A percentile compares a stretch with the other conserved stretches of the same genome.
phyloP scores from a whole-genome alignment of 306 rosid genomes.

The Lupinus albus region DNA sequence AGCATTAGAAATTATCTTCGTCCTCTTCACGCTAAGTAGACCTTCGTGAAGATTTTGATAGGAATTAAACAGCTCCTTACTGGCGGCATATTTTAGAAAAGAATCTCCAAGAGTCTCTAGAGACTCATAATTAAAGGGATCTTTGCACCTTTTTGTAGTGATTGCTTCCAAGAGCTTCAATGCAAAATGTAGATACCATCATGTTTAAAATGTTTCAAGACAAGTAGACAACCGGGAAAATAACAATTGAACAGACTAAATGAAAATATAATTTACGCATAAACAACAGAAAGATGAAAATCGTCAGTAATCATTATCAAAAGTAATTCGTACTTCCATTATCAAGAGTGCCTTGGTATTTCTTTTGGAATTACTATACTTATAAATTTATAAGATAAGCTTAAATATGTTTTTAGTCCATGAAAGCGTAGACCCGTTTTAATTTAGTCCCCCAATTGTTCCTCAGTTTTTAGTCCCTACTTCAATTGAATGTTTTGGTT shows the following conservation, averaged over 20 bases:
- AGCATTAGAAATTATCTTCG: constrained; percentile 69
- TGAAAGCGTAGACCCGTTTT: too few species aligned
- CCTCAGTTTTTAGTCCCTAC: too few species aligned
- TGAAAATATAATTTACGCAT: background rate
- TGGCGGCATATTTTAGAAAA: constrained; percentile 74
- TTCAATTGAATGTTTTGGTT: too few species aligned
- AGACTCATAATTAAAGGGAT: constrained; percentile 74
- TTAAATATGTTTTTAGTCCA: too few species aligned
- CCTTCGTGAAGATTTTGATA: constrained; percentile 72
- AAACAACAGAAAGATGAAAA: background rate
- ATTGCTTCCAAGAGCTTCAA: constrained; percentile 88
- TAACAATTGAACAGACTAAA: background rate
- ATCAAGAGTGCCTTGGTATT: constrained; percentile 4
- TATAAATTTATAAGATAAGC: too few species aligned
- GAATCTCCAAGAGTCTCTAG: constrained; percentile 95
- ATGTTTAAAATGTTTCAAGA: constrained; percentile 13
- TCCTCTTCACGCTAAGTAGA: constrained; percentile 67
- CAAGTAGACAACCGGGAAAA: background rate
- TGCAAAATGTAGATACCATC: constrained; percentile 21
- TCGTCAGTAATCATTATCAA: background rate
- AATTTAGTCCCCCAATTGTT: too few species aligned
- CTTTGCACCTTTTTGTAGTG: constrained; percentile 74
- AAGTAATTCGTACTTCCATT: background rate
- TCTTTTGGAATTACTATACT: constrained; percentile 1
- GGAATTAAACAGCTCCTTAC: constrained; percentile 67